Evolutionary conservation across 176 grass and related monocot genomes (phyloP).

Genomic region (Pharus latifolius): DNA sequence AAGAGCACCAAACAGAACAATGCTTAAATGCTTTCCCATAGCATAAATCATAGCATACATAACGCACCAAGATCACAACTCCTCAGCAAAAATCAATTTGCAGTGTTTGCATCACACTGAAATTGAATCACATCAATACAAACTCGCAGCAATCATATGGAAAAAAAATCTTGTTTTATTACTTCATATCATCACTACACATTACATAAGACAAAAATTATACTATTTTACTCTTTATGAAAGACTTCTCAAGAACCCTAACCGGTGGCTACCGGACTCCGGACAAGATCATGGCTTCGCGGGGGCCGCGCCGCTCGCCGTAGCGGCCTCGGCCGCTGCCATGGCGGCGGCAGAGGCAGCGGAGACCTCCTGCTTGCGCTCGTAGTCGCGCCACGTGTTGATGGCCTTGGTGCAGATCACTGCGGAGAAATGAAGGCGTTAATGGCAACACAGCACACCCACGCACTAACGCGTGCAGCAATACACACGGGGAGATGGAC

Average conservation of each 20-base stretch:
- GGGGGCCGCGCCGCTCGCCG: constrained; percentile 9
- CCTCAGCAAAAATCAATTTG: not conserved
- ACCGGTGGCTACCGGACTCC: not conserved
- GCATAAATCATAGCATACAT: not conserved
- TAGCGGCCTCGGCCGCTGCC: constrained; percentile 8
- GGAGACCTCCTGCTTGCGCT: constrained; percentile 50
- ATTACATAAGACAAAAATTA: not conserved
- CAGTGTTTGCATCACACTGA: not conserved
- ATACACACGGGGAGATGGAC: not conserved
- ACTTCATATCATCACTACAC: not conserved
- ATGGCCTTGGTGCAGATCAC: constrained; percentile 94
- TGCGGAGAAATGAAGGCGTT: constrained; percentile 4
- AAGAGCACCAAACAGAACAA: not conserved
- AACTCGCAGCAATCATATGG: not conserved
- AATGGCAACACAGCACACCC: not conserved
- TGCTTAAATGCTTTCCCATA: not conserved
- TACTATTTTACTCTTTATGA: not conserved
- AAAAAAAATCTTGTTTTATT: not conserved
- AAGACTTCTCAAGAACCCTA: constrained; percentile 30
- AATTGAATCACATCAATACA: not conserved
- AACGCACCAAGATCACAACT: not conserved
- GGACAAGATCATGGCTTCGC: constrained; percentile 47
- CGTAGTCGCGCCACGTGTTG: constrained; percentile 69
- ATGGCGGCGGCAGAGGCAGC: constrained; percentile 3
- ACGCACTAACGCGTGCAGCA: not conserved